These are phyloP conservation scores for Elsinoe necatrix DNA, from an alignment of 2,329 filamentous ascomycete genomes.

Conservation along the genomic window DNA sequence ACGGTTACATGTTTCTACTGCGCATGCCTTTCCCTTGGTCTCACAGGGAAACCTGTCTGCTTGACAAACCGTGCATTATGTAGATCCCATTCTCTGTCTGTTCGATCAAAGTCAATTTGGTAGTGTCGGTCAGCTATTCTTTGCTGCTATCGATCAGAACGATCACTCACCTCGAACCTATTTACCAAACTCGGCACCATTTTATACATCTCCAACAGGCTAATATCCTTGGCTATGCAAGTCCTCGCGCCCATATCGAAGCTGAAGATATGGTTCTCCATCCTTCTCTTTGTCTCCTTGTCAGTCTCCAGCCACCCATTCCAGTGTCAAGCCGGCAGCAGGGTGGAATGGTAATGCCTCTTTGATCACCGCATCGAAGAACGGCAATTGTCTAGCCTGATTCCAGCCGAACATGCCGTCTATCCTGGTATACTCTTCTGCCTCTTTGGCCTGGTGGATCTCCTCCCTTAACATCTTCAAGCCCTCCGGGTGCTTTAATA, in stretches of 20 bases:
- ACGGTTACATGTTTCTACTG: background rate
- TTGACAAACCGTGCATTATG: constrained; percentile 4
- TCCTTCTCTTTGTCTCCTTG: constrained; percentile 26
- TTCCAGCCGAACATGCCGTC: constrained; percentile 1
- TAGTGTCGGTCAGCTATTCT: background rate
- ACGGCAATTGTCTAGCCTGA: background rate
- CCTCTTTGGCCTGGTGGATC: background rate
- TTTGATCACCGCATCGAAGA: constrained; percentile 6
- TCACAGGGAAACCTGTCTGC: background rate
- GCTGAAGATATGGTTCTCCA: constrained; percentile 4
- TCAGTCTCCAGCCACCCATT: constrained; percentile 29
- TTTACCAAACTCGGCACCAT: background rate
- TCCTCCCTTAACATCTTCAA: background rate
- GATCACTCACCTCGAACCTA: background rate
- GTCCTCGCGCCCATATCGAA: constrained; percentile 44
- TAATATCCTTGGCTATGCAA: constrained; percentile 44
- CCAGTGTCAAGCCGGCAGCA: constrained; percentile 3
- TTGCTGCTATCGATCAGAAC: background rate
- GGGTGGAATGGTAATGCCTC: background rate
- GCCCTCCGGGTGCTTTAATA: constrained; percentile 21
- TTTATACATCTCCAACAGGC: constrained; percentile 47
- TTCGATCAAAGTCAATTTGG: background rate
- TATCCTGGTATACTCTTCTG: background rate
- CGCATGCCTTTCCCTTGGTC: background rate
- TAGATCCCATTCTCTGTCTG: background rate